Percentiles rank a stretch among this genome's conserved stretches.
phyloP scores from a whole-genome alignment of 345 rosid species.

The Pugionium cornutum region DNA sequence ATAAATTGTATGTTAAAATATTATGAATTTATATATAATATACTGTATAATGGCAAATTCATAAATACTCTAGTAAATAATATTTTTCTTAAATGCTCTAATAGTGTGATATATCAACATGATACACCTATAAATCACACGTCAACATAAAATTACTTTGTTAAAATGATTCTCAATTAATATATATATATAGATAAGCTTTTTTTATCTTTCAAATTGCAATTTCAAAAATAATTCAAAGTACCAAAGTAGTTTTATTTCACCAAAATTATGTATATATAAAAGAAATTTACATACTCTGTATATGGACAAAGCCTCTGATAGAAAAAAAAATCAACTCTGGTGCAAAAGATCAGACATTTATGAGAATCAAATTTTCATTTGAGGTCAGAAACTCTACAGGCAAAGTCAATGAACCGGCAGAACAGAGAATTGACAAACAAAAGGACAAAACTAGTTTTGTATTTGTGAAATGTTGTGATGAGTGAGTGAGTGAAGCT shows the following conservation, averaged over 20 bases:
- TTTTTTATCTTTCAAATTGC: slow-evolving; percentile 23
- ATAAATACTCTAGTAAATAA: too few relatives aligned
- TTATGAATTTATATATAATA: too few relatives aligned
- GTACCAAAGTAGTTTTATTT: slow-evolving; percentile 5
- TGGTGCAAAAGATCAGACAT: slow-evolving; percentile 22
- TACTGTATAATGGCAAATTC: too few relatives aligned
- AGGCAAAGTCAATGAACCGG: slow-evolving; percentile 25
- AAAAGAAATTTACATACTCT: slow-evolving; percentile 13
- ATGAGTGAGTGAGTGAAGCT: slow-evolving; percentile 28
- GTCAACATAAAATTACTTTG: too few relatives aligned
- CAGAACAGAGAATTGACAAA: slow-evolving; percentile 38
- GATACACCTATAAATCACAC: too few relatives aligned
- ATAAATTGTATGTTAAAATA: too few relatives aligned
- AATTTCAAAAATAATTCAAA: slow-evolving; percentile 8
- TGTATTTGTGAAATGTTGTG: slow-evolving; percentile 2
- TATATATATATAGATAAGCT: too few relatives aligned
- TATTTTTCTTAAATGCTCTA: too few relatives aligned
- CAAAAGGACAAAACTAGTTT: slow-evolving; percentile 34
- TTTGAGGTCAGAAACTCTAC: slow-evolving; percentile 31
- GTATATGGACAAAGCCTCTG: slow-evolving; percentile 31
- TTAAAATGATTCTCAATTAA: background rate
- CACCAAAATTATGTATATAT: background rate
- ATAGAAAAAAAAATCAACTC: slow-evolving; percentile 11
- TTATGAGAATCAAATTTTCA: slow-evolving; percentile 35
- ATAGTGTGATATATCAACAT: too few relatives aligned